A percentile compares a stretch with the other conserved stretches of the same genome.
Conservation (phyloP, 495 filamentous ascomycete genomes). For the Trichoderma virens region DNA sequence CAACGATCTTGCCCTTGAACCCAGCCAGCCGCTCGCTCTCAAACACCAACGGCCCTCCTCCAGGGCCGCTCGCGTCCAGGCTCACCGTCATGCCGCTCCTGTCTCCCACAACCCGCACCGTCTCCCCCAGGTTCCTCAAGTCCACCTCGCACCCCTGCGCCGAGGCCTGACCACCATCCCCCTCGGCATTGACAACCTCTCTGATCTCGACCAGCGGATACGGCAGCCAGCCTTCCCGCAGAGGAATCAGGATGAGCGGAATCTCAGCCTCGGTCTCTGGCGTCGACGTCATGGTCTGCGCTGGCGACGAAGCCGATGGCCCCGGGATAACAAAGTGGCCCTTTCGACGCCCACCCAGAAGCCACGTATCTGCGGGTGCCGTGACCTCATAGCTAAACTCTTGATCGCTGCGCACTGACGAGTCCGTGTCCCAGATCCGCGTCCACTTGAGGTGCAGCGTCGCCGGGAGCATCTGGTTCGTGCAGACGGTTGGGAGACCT, state of each 20-base stretch:
- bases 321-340: slow-evolving; percentile 61
- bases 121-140: slow-evolving; percentile 67
- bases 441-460: slow-evolving; percentile 70
- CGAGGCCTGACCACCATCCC: slow-evolving; percentile 6
- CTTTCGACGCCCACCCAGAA: slow-evolving; percentile 72
- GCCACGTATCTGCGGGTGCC: slow-evolving; percentile 68
- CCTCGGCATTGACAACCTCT: slow-evolving; percentile 29
- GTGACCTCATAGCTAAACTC: slow-evolving; percentile 82
- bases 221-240: slow-evolving; percentile 65
- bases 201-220: slow-evolving; percentile 75
- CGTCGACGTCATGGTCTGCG: slow-evolving; percentile 34
- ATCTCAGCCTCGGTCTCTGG: slow-evolving; percentile 40
- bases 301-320: slow-evolving; percentile 16
- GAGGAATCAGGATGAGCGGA: slow-evolving; percentile 66
- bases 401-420: slow-evolving; percentile 39
- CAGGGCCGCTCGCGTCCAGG: slow-evolving; percentile 55
- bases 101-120: slow-evolving; percentile 68
- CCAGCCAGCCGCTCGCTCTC: slow-evolving; percentile 37
- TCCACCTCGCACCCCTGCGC: slow-evolving; percentile 63
- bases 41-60: slow-evolving; percentile 56
- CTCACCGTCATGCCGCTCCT: slow-evolving; percentile 68
- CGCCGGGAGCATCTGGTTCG: slow-evolving; percentile 64
- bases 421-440: slow-evolving; percentile 59
- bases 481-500: slow-evolving; percentile 38
- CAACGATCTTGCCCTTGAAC: slow-evolving; percentile 32